Percentiles rank a stretch among this genome's conserved stretches.
Evolutionary conservation across 345 rosid species (phyloP).

Genomic region (Noccaea bulbosa): DNA sequence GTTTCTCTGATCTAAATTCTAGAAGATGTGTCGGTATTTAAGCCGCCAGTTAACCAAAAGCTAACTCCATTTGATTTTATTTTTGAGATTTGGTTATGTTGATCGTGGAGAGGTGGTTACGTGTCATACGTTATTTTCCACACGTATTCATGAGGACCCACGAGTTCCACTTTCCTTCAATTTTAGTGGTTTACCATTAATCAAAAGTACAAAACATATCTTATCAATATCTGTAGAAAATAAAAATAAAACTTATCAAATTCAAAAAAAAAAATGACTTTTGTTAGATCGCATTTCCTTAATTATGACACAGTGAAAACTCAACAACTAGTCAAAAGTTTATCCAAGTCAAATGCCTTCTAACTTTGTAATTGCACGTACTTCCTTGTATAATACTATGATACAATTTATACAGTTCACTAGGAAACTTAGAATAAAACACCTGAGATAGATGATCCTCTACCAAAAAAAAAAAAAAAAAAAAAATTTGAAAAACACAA

Average conservation of each 20-base stretch:
- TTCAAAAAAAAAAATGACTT: slow-evolving; percentile 15
- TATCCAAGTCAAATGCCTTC: slow-evolving; percentile 4
- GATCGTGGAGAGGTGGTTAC: slow-evolving; percentile 9
- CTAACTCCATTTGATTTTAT: slow-evolving; percentile 1
- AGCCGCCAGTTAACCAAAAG: slow-evolving; percentile 18
- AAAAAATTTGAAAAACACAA: too few species aligned
- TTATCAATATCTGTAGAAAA: slow-evolving; percentile 26
- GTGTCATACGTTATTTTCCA: slow-evolving; percentile 12
- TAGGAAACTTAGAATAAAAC: neutral
- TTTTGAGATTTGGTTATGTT: slow-evolving; percentile 12
- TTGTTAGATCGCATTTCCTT: slow-evolving; percentile 12
- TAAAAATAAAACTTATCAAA: neutral
- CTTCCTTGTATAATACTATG: too few species aligned
- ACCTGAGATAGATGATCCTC: neutral
- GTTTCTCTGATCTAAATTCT: neutral
- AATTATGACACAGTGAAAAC: neutral
- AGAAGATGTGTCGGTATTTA: slow-evolving; percentile 17
- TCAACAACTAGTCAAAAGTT: slow-evolving; percentile 14
- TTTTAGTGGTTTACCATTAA: slow-evolving; percentile 33
- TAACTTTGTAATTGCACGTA: neutral
- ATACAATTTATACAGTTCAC: neutral
- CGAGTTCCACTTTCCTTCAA: slow-evolving; percentile 25
- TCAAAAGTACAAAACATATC: slow-evolving; percentile 12
- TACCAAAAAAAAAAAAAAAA: neutral
- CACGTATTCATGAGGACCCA: slow-evolving; percentile 35